Percentiles rank a stretch among this genome's conserved stretches.
Conservation (phyloP, 495 filamentous ascomycete genomes). For the Aspergillus bertholletiae region DNA sequence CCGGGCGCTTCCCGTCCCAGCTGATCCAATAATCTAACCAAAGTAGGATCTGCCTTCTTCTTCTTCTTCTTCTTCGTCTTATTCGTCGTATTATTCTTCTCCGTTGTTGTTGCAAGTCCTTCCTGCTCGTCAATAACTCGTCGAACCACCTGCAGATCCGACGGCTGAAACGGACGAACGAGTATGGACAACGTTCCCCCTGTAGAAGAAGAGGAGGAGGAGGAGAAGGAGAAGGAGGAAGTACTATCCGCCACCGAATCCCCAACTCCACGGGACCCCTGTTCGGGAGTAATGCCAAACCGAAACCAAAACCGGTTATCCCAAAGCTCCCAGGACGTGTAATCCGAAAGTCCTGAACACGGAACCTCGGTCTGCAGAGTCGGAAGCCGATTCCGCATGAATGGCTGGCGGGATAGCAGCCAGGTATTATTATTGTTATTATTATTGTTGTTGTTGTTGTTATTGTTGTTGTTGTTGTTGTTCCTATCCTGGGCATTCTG, state of each 20-base stretch:
- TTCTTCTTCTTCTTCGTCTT: neutral
- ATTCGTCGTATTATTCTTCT: too few relatives aligned
- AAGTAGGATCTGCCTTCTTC: neutral
- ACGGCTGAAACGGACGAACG: slow-evolving; percentile 47
- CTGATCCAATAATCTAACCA: slow-evolving; percentile 1
- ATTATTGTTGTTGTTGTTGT: neutral
- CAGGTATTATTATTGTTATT: slow-evolving; percentile 29
- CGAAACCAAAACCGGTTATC: slow-evolving; percentile 85
- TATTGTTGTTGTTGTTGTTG: too few relatives aligned
- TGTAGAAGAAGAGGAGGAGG: too few relatives aligned
- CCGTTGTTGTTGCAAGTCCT: too few relatives aligned
- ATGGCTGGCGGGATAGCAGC: slow-evolving; percentile 51
- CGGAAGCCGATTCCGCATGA: slow-evolving; percentile 26
- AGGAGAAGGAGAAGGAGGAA: too few relatives aligned
- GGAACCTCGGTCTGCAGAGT: slow-evolving; percentile 10
- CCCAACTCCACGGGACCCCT: neutral
- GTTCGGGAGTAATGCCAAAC: slow-evolving; percentile 26
- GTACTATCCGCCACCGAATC: too few relatives aligned
- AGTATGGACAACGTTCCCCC: slow-evolving; percentile 22
- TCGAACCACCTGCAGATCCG: slow-evolving; percentile 39
- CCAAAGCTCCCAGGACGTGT: slow-evolving; percentile 51
- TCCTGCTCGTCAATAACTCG: neutral
- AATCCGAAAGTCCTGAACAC: neutral
- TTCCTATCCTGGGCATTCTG: too few relatives aligned
- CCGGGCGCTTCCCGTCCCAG: slow-evolving; percentile 26